Conservation (phyloP, 225 moss, liverwort and hornwort species). For the Physcomitrellopsis africana region DNA sequence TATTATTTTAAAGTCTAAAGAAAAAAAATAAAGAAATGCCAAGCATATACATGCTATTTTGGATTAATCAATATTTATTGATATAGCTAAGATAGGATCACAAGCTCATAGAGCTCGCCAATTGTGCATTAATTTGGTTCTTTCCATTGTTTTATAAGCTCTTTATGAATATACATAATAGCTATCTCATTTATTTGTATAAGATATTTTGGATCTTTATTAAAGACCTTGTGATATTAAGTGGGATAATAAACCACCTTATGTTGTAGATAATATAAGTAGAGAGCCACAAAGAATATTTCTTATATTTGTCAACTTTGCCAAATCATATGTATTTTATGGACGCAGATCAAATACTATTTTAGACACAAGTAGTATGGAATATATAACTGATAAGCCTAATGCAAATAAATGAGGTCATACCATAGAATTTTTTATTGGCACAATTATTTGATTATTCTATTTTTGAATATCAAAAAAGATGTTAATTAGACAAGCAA, state of each 20-base stretch:
- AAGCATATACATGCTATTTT: no score
- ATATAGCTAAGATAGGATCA: no score
- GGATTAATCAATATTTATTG: neutral
- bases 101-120: rapidly evolving
- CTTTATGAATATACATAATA: no score
- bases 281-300: neutral
- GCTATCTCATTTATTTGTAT: no score
- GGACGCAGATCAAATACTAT: neutral
- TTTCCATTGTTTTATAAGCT: neutral
- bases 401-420: constrained; percentile 17
- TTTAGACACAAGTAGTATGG: neutral
- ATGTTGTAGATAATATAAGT: no score
- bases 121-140: neutral
- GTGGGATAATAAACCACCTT: no score
- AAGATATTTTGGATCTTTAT: no score
- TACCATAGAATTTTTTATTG: neutral
- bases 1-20: neutral
- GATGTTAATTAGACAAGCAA: neutral
- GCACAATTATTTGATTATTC: neutral
- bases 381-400: constrained; percentile 1
- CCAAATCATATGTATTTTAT: neutral
- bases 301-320: neutral
- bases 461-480: no score
- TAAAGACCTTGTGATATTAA: no score
- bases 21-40: neutral